Base-by-base conservation (phyloP, 2,329 filamentous ascomycete genomes). In the Metarhizium album region DNA sequence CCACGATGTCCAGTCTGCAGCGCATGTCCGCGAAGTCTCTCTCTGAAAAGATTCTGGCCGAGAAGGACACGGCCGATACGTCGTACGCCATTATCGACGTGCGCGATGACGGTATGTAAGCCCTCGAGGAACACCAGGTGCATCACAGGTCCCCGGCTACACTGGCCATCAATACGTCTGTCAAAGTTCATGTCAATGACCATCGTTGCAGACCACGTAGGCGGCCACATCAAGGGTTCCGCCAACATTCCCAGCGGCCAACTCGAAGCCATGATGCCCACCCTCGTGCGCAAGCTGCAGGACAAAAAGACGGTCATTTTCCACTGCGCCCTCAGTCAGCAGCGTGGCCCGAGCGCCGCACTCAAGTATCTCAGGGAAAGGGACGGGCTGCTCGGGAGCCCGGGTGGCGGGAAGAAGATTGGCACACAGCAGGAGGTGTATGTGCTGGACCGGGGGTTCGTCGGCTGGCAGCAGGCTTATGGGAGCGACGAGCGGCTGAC, bases 311-410 rank as follows among this genome's bases (percentile, higher is more conserved):
- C 78, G 11, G 89, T 98, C 14, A 80, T 98, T 1, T 98, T 98
- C 67, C 93, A 98, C 71, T 98, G 93, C 69, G 86, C 87, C 18
- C 73, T 97, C 50, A 91, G 86, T 58, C 93, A 97, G 72, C 86
- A 95, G 70, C 78, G 93, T 1, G 93, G 93, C 0, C 93, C 93
- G 0, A 79, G 79, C 47, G 90, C 91, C 3, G 93, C 93, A 3
- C 70, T 95, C 58, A 76, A 78, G 60, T 97, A 96, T 66, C 59
- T 90, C 54, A 73, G 86, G 35, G 86, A 90, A 70, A 74, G 82
- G 45, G 81, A 85, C 58, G 71, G 76, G 14, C 53, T 72, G 20
- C 52, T 73, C 18, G 63, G 54, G 52, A 51, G 52, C 18, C 56
- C 64, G 50, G 61, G 61, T 8, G 60, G 70, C 60, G 54, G 51